phyloP scores from a whole-genome alignment of 164 flowering plant species.

The Platanus orientalis region DNA sequence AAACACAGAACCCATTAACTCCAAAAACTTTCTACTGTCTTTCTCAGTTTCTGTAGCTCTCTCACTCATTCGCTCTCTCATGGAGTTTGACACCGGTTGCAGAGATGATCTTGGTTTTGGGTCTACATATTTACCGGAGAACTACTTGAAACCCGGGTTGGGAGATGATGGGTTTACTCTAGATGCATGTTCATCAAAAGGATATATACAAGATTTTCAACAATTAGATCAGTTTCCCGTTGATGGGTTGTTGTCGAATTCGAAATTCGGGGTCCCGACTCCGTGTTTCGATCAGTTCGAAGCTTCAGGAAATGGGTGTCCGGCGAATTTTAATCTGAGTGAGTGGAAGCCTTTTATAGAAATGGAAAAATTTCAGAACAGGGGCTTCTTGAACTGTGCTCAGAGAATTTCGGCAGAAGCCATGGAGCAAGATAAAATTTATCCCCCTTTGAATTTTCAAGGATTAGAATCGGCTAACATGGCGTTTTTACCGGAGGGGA shows the following conservation, averaged over 20 bases:
- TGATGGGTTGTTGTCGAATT: conserved; percentile 25
- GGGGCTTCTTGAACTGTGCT: conserved; percentile 16
- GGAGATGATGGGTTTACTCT: conserved; percentile 30
- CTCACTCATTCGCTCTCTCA: conserved; percentile 14
- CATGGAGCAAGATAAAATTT: conserved; percentile 10
- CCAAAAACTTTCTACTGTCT: conserved; percentile 1
- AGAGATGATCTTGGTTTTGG: conserved; percentile 9
- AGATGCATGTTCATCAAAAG: conserved; percentile 22
- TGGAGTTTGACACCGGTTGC: conserved; percentile 29
- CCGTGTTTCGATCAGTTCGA: conserved; percentile 29
- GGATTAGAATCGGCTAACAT: conserved; percentile 32
- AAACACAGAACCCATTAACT: neutral
- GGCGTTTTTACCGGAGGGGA: conserved; percentile 35
- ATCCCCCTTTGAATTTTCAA: conserved; percentile 10
- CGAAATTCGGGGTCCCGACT: conserved; percentile 15
- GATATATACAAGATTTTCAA: conserved; percentile 28
- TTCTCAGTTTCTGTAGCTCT: conserved; percentile 3
- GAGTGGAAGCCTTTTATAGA: conserved; percentile 35
- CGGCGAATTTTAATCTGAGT: conserved; percentile 15
- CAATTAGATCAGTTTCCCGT: conserved; percentile 30
- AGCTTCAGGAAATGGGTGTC: conserved; percentile 12
- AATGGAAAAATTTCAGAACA: conserved; percentile 25
- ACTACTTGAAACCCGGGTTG: conserved; percentile 25
- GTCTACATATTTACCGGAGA: conserved; percentile 17
- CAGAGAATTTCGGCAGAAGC: conserved; percentile 10